A percentile compares a stretch with the other conserved stretches of the same genome.
phyloP scores from a whole-genome alignment of 257 asterid genomes.

The Solanum raphanifolium region DNA sequence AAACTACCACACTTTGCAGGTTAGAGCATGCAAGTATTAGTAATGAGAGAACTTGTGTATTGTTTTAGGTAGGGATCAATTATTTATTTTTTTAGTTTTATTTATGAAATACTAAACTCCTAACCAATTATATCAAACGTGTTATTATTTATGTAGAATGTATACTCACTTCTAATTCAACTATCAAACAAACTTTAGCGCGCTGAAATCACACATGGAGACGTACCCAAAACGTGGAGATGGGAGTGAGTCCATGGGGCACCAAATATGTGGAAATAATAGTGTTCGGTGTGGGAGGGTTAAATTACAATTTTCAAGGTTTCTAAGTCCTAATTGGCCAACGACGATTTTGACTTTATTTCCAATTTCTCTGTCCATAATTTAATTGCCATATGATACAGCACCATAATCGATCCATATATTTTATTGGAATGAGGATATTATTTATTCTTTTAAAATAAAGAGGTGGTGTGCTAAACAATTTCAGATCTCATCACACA shows the following conservation, averaged over 20 bases:
- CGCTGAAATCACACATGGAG: background rate
- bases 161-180: background rate
- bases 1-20: too few species aligned
- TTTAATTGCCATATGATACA: background rate
- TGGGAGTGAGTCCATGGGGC: background rate
- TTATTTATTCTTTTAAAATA: too few species aligned
- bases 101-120: background rate
- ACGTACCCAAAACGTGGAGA: background rate
- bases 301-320: background rate
- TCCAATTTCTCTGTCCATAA: background rate
- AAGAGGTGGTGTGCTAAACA: too few species aligned
- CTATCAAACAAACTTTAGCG: too few species aligned
- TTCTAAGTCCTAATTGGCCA: background rate
- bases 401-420: background rate
- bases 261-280: background rate
- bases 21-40: background rate
- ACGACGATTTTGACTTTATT: background rate
- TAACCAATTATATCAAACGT: too few species aligned
- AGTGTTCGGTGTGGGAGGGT: background rate
- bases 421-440: too few species aligned
- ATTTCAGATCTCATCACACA: too few species aligned
- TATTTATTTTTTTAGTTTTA: too few species aligned
- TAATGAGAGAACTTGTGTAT: too few species aligned
- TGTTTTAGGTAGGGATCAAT: background rate
- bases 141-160: too few species aligned